These are phyloP conservation scores for Gnomoniopsis sp. DNA, from an alignment of 2,329 filamentous ascomycete species.

Conservation along the genomic window DNA sequence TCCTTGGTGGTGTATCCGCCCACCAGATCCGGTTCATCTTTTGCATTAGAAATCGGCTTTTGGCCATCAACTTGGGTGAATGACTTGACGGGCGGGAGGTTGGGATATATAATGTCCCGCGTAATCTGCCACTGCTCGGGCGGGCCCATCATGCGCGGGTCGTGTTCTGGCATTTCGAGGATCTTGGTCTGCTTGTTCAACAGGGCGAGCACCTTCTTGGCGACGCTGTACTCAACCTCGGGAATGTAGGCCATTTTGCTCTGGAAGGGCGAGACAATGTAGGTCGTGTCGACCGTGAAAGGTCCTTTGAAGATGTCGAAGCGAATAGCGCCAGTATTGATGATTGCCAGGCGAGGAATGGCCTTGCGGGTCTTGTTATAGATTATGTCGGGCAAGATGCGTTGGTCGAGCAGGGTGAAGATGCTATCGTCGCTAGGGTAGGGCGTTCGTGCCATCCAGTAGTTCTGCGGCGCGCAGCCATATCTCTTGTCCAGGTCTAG, in stretches of 20 bases:
- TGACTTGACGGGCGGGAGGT: conserved; percentile 13
- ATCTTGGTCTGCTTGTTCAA: conserved; percentile 56
- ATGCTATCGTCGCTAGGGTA: conserved; percentile 75
- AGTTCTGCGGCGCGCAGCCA: conserved; percentile 77
- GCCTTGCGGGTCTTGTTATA: conserved; percentile 54
- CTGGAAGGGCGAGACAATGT: conserved; percentile 82
- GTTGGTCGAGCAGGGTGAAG: conserved; percentile 73
- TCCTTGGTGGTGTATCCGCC: conserved; percentile 86
- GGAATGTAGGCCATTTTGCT: conserved; percentile 74
- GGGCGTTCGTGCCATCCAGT: conserved; percentile 77
- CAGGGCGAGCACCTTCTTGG: conserved; percentile 62
- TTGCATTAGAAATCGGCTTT: conserved; percentile 27
- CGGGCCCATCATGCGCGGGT: conserved; percentile 45
- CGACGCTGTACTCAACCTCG: conserved; percentile 75
- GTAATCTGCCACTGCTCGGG: conserved; percentile 40
- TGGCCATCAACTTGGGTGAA: conserved; percentile 22
- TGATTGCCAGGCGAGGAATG: conserved; percentile 66
- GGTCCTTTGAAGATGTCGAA: conserved; percentile 94
- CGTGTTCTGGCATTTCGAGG: conserved; percentile 33
- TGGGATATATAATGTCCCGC: conserved; percentile 26
- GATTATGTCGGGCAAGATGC: conserved; percentile 69
- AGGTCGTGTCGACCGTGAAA: conserved; percentile 86
- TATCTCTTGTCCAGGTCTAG: conserved; percentile 70
- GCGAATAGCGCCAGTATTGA: conserved; percentile 87
- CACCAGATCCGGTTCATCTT: conserved; percentile 43